phyloP scores from a whole-genome alignment of 148 eudicot species.

The Rhododendron mucronatum region DNA sequence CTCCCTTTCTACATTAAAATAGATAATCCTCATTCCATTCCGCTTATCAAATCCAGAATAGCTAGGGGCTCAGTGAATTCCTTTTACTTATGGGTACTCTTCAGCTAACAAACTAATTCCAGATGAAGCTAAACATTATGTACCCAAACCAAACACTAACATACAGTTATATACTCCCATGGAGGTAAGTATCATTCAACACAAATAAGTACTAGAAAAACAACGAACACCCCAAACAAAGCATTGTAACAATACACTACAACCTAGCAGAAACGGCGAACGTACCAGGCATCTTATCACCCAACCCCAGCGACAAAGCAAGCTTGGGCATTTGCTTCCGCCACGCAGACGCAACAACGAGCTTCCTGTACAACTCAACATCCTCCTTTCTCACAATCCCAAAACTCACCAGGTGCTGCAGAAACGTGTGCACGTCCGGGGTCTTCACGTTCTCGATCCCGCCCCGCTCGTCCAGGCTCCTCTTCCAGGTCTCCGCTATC shows the following conservation, averaged over 20 bases:
- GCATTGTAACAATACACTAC: conserved; percentile 1
- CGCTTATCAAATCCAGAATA: neutral
- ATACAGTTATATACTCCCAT: neutral
- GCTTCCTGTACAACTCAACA: conserved; percentile 75
- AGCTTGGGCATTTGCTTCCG: conserved; percentile 99
- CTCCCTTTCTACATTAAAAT: conserved; percentile 4
- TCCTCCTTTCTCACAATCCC: conserved; percentile 86
- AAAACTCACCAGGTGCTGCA: conserved; percentile 92
- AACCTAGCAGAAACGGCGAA: neutral
- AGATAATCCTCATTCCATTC: conserved; percentile 8
- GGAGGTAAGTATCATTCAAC: neutral
- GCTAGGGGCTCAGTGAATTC: neutral
- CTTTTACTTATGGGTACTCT: neutral
- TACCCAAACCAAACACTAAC: neutral
- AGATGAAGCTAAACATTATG: neutral
- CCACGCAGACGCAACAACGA: conserved; percentile 95
- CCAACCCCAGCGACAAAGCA: conserved; percentile 84
- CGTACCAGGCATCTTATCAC: conserved; percentile 92
- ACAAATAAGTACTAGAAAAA: neutral
- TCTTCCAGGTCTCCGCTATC: conserved; percentile 92
- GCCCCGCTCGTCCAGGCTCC: conserved; percentile 76
- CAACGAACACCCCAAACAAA: conserved; percentile 2
- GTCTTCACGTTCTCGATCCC: conserved; percentile 93
- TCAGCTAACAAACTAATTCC: neutral
- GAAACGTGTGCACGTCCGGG: conserved; percentile 90